Evolutionary conservation across 1,284 basidiomycete genomes (phyloP).

Genomic region (Lignosus rhinocerotis): DNA sequence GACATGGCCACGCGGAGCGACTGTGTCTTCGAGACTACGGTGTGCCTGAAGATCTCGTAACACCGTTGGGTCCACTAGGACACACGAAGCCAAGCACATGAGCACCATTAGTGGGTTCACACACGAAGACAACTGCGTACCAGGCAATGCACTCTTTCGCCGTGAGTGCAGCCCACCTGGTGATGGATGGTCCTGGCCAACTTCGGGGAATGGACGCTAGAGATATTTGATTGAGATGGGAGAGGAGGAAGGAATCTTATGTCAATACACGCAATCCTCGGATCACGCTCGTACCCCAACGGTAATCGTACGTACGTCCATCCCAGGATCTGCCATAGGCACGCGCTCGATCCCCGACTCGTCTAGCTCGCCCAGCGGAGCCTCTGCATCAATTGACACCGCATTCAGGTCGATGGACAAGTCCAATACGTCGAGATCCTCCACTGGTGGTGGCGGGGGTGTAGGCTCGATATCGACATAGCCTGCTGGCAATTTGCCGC

Average conservation of each 20-base stretch:
- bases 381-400: slow-evolving; percentile 78
- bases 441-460: slow-evolving; percentile 76
- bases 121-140: slow-evolving; percentile 42
- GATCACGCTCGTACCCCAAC: slow-evolving; percentile 20
- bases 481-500: slow-evolving; percentile 63
- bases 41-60: slow-evolving; percentile 87
- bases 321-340: slow-evolving; percentile 85
- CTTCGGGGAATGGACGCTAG: slow-evolving; percentile 64
- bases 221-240: slow-evolving; percentile 22
- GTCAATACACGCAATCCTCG: slow-evolving; percentile 27
- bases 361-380: slow-evolving; percentile 68
- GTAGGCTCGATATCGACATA: slow-evolving; percentile 67
- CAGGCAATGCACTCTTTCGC: slow-evolving; percentile 84
- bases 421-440: slow-evolving; percentile 84
- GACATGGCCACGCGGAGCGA: slow-evolving; percentile 17
- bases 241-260: slow-evolving; percentile 15
- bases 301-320: slow-evolving; percentile 65
- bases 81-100: slow-evolving; percentile 21
- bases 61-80: slow-evolving; percentile 81
- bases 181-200: slow-evolving; percentile 49
- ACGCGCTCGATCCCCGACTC: slow-evolving; percentile 84
- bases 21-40: slow-evolving; percentile 71
- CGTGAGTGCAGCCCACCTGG: slow-evolving; percentile 72
- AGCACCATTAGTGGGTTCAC: slow-evolving; percentile 11
- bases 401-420: slow-evolving; percentile 86